Evolutionary conservation across 208 protist species (phyloP).

Genomic region (Trypanosoma vivax): DNA sequence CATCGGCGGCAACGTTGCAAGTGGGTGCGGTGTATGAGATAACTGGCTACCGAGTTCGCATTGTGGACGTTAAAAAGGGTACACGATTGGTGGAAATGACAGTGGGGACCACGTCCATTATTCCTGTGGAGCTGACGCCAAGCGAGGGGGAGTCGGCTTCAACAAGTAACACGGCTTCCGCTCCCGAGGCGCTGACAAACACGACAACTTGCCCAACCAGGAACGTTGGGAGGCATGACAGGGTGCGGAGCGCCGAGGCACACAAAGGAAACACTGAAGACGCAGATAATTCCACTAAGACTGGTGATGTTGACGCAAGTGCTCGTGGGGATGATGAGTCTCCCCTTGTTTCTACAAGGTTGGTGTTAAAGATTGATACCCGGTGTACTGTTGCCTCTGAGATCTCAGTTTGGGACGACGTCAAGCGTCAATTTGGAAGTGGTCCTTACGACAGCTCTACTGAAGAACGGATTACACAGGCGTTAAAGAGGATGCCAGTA

Average conservation of each 20-base stretch:
- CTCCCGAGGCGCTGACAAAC: no score
- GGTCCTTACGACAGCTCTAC: conserved; percentile 62
- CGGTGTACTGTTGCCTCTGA: conserved; percentile 82
- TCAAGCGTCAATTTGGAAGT: conserved; percentile 75
- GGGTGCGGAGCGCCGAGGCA: neutral
- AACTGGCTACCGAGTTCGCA: conserved; percentile 39
- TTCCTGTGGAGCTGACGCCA: neutral
- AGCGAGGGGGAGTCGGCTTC: no score
- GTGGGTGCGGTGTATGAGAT: conserved; percentile 53
- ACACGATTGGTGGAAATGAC: conserved; percentile 65
- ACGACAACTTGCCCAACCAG: no score
- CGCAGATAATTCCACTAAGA: no score
- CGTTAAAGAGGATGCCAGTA: conserved; percentile 62
- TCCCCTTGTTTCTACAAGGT: conserved; percentile 1
- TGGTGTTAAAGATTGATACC: conserved; percentile 79
- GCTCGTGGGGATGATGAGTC: no score
- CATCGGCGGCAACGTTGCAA: conserved; percentile 10
- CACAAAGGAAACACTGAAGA: no score
- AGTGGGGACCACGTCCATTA: conserved; percentile 7
- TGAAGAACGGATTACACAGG: conserved; percentile 55
- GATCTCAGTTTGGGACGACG: conserved; percentile 74
- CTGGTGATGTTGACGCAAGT: no score
- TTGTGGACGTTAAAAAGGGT: conserved; percentile 45
- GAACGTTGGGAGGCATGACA: no score
- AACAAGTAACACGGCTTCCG: no score